Evolutionary conservation across 768 basidiomycete species (phyloP).

Genomic region (Xerocomellus intermedius): DNA sequence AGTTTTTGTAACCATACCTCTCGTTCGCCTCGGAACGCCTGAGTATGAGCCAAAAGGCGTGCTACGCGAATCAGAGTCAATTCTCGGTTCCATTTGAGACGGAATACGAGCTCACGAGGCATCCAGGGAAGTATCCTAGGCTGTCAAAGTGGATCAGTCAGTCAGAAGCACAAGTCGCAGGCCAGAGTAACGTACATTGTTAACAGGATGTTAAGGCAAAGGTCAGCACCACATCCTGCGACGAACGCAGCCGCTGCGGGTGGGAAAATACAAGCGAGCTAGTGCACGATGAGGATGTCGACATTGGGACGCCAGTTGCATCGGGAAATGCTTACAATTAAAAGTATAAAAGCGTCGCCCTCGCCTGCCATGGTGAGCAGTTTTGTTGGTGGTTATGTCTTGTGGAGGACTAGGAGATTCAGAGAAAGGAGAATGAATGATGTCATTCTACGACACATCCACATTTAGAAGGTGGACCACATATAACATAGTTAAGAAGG

Average conservation of each 20-base stretch:
- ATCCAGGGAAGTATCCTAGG: constrained; percentile 71
- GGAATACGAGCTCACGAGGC: constrained; percentile 36
- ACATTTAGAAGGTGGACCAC: constrained; percentile 16
- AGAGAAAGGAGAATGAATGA: constrained; percentile 13
- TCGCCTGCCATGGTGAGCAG: constrained; percentile 15
- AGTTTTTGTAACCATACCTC: constrained; percentile 26
- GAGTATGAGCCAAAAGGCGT: constrained; percentile 86
- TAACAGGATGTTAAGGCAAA: constrained; percentile 76
- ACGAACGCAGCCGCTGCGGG: constrained; percentile 74
- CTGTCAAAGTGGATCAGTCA: constrained; percentile 33
- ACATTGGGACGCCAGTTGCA: accelerated
- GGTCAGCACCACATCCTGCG: constrained; percentile 78
- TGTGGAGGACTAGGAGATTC: neutral
- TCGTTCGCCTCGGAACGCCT: constrained; percentile 80
- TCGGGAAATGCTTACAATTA: constrained; percentile 6
- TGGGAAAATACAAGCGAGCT: constrained; percentile 78
- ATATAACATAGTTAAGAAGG: neutral
- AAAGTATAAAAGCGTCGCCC: constrained; percentile 5
- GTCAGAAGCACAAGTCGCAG: neutral
- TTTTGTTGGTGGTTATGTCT: neutral
- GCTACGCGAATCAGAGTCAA: constrained; percentile 34
- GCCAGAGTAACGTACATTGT: constrained; percentile 57
- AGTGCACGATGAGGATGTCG: neutral
- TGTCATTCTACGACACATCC: constrained; percentile 22
- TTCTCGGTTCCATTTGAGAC: neutral